Evolutionary conservation across 208 protist species (phyloP), one percentile per base, ranked within the genome.

Genomic region (Lotmaria passim): DNA sequence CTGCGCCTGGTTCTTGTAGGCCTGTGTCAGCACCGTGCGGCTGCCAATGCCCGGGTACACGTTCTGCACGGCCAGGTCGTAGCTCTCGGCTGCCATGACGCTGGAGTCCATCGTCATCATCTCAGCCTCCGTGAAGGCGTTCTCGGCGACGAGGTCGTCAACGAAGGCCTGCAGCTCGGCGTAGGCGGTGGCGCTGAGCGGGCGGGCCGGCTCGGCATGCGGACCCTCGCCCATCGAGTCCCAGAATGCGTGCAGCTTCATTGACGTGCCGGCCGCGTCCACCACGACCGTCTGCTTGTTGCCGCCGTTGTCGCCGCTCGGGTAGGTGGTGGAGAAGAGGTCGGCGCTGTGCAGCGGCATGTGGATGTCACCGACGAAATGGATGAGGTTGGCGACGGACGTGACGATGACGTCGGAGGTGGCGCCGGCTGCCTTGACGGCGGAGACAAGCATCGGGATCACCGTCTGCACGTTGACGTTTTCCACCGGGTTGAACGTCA

Each of bases 221-320:
- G 57, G 61, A 10, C 75, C 76, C 46, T 79, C 56, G 53, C 79
- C 79, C 53, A 90, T 85, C 43, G 71, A 81, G 59, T 90, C 85
- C 85, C 85, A 90, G 55, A 90, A 52, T 14, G 71, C 65, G 58
- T 90, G 85, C 43, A 90, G 73, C 39, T 68, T 86, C 79, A 73
- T 78, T 19, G 7, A 52, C 3, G 14, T 47, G 44, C 63, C 60
- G 19, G 33, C 24, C 7, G 55, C 34, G 48, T 76, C 33, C 26
- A 87, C 28, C 10, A 58, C n/a, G 47, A 90, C 76, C 8, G 17
- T 46, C 43, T 76, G 64, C 41, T 46, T 21, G 66, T 90, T 90
- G 38, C 85, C 85, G 34, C 85, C 85, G 38, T 33, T 8, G 66
- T 90, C 85, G 10, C 85, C 82, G 8, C 64, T 33, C 30, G 81